Evolutionary conservation across 176 grass and related monocot genomes (phyloP), one percentile per base, ranked within the genome.

Genomic region (Zoysia pacifica): DNA sequence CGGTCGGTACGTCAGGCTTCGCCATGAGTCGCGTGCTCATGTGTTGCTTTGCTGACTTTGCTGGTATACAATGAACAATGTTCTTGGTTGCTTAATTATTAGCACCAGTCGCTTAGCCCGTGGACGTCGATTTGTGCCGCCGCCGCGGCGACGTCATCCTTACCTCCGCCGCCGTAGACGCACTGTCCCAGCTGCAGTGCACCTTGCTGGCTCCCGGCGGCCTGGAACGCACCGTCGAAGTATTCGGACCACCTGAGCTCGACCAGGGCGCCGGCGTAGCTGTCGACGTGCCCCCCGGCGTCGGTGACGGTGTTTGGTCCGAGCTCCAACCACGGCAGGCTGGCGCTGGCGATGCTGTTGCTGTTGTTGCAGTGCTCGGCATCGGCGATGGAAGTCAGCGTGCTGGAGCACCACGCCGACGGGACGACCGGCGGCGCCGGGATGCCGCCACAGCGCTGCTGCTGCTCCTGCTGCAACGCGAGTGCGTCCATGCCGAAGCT

Each of bases 221-320:
- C 74, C 6, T 88, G 86, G 81, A 84, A 88, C 5, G 62, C 80
- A 44, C 72, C 78, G 50, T 89, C 87, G 72, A 89, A 89, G 83
- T 85, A 89, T 73, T 89, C 87, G 0, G 87, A 82, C 87, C 87
- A 89, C 67, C 78, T 61, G 78, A 89, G 87, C 67, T 89, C 87
- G 61, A 82, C 87, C 51, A 82, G 78, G 38, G 60, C 78, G 51
- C 87, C 83, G 41, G 58, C 49, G 61, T 86, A 82, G 72, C 81
- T 80, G 66, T 82, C 73, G 1, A 73, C 47, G 36, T 79, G 75
- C 51, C 53, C 77, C 37, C 11, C 53, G 73, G 65, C 75, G n/a
- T 46, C 54, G 18, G 66, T 49, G 28, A 43, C 37, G 1, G 78
- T 18, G 81, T 59, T 76, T 6, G 72, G 58, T 0, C 72, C 82